Conservation (phyloP, 2,329 filamentous ascomycete genomes). For the Blastomyces emzantsi region DNA sequence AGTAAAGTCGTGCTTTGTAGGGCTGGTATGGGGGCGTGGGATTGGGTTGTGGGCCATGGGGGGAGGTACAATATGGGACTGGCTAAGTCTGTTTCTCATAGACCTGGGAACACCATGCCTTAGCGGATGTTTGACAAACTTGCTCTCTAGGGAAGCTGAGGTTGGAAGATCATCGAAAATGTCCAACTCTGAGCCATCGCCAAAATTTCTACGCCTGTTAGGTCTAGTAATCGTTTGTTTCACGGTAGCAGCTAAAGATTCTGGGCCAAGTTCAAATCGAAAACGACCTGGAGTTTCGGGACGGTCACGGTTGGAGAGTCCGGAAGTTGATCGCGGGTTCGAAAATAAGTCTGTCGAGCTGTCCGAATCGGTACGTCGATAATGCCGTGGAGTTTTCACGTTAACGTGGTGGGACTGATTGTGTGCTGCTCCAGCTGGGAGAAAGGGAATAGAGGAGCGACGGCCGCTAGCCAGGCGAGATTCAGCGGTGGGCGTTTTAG, state of each 20-base stretch:
- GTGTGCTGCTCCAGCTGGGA: slow-evolving; percentile 65
- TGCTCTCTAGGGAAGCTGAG: slow-evolving; percentile 69
- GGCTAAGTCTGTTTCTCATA: slow-evolving; percentile 43
- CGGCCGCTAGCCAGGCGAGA: slow-evolving; percentile 37
- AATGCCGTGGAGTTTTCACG: slow-evolving; percentile 59
- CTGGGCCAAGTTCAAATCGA: slow-evolving; percentile 41
- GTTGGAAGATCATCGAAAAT: slow-evolving; percentile 92
- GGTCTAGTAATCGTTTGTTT: slow-evolving; percentile 70
- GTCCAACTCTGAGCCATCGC: slow-evolving; percentile 86
- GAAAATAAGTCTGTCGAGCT: slow-evolving; percentile 44
- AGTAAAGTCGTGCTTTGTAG: slow-evolving; percentile 43
- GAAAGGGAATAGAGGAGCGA: slow-evolving; percentile 61
- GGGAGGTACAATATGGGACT: slow-evolving; percentile 26
- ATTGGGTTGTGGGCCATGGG: slow-evolving; percentile 34
- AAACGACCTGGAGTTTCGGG: slow-evolving; percentile 42
- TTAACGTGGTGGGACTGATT: slow-evolving; percentile 70
- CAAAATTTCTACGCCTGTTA: slow-evolving; percentile 62
- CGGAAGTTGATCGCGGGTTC: slow-evolving; percentile 36
- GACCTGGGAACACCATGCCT: slow-evolving; percentile 59
- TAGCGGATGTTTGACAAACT: slow-evolving; percentile 70
- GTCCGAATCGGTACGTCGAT: slow-evolving; percentile 78
- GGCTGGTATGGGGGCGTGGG: slow-evolving; percentile 48
- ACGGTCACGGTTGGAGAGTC: slow-evolving; percentile 33
- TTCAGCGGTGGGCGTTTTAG: slow-evolving; percentile 57
- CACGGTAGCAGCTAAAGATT: slow-evolving; percentile 44